Evolutionary conservation across 108 stramenopile genomes (phyloP), one percentile per base, ranked within the genome.

Genomic region (Pseudonitzschia delicatissima): DNA sequence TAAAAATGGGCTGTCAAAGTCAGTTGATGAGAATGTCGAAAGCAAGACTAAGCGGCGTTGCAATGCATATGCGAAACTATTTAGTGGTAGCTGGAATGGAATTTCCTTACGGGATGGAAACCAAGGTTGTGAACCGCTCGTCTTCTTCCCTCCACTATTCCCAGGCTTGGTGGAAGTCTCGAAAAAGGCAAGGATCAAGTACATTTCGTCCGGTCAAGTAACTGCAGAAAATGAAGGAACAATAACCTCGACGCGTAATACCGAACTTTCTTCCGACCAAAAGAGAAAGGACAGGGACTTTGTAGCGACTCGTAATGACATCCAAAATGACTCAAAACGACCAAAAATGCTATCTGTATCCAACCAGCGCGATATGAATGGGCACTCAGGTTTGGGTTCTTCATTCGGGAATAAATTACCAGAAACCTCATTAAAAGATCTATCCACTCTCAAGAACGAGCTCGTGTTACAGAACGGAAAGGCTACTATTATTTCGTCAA

Each of bases 101-200:
- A 28, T 42, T 25, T 48, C 35, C 45, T 50, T 61, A 44, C 25
- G 48, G 31, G 87, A 87, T 60, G 85, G 82, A 7, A 83, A 75
- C 58, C 74, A 81, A 66, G 85, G 87, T 2, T 62, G 36, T 26
- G 88, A 93, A 64, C 57, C 81, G 39, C 35, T 85, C 28, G 73
- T 85, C 21, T 93, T 86, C 69, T 78, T 81, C 50, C 91, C 91
- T 21, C 79, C 91, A 18, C 67, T 84, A 31, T 61, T 85, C 62
- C 79, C 83, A 9, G 18, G 62, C 3, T 34, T 83, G n/a, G 53
- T 58, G 9, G 67, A 74, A 27, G 68, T 37, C 9, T 36, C 61
- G n/a, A 55, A 49, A 31, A 18, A 27, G 17, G 64, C 64, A 34
- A 64, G 48, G 33, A 37, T 42, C 13, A 28, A 48, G 25, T 34